Evolutionary conservation across 2,329 filamentous ascomycete species (phyloP), one percentile per base, ranked within the genome.

Genomic region (Knoxdaviesia capensis): DNA sequence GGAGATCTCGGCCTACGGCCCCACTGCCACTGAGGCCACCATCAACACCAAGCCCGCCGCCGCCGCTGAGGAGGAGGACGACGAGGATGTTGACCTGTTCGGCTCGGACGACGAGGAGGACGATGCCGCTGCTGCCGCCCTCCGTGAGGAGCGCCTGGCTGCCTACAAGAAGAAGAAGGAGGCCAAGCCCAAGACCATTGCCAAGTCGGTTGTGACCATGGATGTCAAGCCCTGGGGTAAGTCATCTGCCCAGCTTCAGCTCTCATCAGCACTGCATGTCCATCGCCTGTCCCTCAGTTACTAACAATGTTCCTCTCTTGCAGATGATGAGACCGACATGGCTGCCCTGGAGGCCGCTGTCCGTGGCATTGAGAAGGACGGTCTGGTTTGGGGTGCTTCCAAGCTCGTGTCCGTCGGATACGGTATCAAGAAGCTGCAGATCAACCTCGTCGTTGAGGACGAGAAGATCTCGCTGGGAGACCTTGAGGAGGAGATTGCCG

Each of bases 151-250:
- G 71, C 81, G 86, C 60, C 72, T 98, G 52, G 86, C 76, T 47
- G 88, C 88, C 62, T 94, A 94, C 77, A 80, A 74, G 63, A 82
- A 85, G 71, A 96, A 96, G 83, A 94, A 94, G 81, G 85, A 80
- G 52, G 73, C 72, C 63, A 94, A 94, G 77, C 67, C 71, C 51
- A 94, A 96, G 84, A 71, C 77, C 52, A 78, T 79, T 48, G 90
- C 90, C 61, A 98, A 98, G 77, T 96, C 88, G 46, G 70, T 96
- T 48, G 86, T 96, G 56, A 96, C 86, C 51, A 56, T 98, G 52
- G 88, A 96, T 56, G 82, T 98, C 52, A 98, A 98, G 77, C 90
- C 90, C 57, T 96, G 90, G 88, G 90, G 88, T 94, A 81, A 53
- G 82, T 70, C 47, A 48, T 40, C 20, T 20, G 45, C 35, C 40